These are phyloP conservation scores for Globisporangium lucens DNA, from an alignment of 352 stramenopile species.

Conservation along the genomic window DNA sequence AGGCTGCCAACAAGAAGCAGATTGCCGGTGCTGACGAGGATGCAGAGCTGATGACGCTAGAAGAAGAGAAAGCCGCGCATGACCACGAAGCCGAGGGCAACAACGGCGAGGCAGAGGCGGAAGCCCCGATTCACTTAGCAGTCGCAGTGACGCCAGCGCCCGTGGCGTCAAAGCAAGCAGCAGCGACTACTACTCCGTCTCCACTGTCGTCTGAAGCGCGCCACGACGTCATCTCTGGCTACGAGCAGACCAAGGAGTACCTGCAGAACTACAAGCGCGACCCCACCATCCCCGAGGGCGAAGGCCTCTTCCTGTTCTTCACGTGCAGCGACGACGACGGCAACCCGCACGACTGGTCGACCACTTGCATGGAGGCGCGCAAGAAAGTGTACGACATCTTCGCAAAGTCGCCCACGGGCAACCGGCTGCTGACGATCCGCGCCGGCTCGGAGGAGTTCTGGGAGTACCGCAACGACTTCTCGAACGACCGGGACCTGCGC, in stretches of 20 bases:
- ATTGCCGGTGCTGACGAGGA: background rate
- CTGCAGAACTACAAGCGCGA: constrained; percentile 38
- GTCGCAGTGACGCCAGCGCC: background rate
- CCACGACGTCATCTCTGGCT: constrained; percentile 44
- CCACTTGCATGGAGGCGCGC: constrained; percentile 37
- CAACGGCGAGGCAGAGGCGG: background rate
- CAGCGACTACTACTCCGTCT: background rate
- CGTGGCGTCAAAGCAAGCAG: background rate
- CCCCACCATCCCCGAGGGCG: constrained; percentile 15
- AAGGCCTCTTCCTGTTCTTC: constrained; percentile 69
- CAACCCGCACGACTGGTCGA: constrained; percentile 44
- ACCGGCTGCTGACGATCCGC: constrained; percentile 57
- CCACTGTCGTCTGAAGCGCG: constrained; percentile 31
- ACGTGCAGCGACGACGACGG: constrained; percentile 53
- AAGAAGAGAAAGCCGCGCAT: constrained; percentile 20
- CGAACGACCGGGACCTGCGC: constrained; percentile 51
- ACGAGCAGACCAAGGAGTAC: constrained; percentile 47
- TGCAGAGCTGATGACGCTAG: background rate
- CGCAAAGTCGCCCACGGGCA: constrained; percentile 45
- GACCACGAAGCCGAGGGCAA: constrained; percentile 13
- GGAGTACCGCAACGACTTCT: constrained; percentile 53
- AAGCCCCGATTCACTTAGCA: constrained; percentile 13
- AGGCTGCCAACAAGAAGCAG: background rate
- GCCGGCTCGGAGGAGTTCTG: constrained; percentile 49
- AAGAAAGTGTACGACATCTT: constrained; percentile 56